Percentiles rank a stretch among this genome's conserved stretches.
Evolutionary conservation across 2,329 filamentous ascomycete genomes (phyloP).

Genomic region (Bipolaris zeicola): DNA sequence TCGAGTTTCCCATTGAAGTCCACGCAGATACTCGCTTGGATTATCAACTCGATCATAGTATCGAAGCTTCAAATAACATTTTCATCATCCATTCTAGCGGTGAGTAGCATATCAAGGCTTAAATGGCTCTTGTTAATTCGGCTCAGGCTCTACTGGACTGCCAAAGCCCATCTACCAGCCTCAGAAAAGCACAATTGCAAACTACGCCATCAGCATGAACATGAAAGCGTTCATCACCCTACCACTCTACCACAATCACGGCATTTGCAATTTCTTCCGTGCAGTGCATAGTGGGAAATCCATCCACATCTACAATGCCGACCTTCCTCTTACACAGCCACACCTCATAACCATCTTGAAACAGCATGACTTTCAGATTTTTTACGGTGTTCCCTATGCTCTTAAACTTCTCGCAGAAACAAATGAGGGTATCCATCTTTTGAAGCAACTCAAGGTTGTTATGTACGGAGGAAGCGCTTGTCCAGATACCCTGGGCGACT

Average conservation of each 20-base stretch:
- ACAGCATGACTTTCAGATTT: conserved; percentile 56
- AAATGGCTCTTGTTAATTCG: background rate
- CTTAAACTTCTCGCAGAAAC: conserved; percentile 67
- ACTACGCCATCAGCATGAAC: conserved; percentile 26
- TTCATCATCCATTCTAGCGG: conserved; percentile 38
- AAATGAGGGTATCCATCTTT: conserved; percentile 57
- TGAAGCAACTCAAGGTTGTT: conserved; percentile 59
- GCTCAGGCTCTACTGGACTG: conserved; percentile 62
- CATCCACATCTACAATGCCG: conserved; percentile 35
- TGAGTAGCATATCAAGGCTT: conserved; percentile 14
- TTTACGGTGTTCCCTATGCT: conserved; percentile 68
- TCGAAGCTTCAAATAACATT: conserved; percentile 27
- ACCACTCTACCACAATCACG: conserved; percentile 35
- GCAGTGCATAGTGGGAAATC: conserved; percentile 31
- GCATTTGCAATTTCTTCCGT: conserved; percentile 35
- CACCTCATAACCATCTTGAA: conserved; percentile 24
- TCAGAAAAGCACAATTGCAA: conserved; percentile 49
- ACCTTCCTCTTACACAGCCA: conserved; percentile 28
- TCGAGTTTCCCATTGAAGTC: conserved; percentile 31
- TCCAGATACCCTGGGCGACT: conserved; percentile 63
- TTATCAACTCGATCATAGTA: conserved; percentile 24
- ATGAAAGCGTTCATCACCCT: conserved; percentile 33
- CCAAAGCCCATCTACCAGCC: conserved; percentile 68
- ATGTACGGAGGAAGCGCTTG: conserved; percentile 64
- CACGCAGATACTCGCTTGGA: conserved; percentile 34